Conservation (phyloP, 495 filamentous ascomycete species). For the Haplographium delicatum region DNA sequence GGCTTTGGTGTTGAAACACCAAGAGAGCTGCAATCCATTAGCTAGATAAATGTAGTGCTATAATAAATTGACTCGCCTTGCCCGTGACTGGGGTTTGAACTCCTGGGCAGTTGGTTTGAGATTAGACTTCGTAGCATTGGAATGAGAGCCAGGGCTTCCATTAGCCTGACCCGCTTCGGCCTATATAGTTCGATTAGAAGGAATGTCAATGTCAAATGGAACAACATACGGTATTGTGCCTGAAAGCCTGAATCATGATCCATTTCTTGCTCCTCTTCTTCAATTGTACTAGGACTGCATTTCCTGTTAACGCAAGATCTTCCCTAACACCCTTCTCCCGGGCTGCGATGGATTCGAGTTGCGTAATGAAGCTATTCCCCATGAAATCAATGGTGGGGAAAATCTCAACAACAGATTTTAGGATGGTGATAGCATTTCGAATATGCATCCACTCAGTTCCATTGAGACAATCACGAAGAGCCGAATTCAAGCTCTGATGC, state of each 20-base stretch:
- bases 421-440: conserved; percentile 86
- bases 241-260: conserved; percentile 81
- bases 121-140: conserved; percentile 7
- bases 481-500: conserved; percentile 72
- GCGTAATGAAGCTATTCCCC: conserved; percentile 62
- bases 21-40: conserved; percentile 16
- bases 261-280: conserved; percentile 73
- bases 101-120: conserved; percentile 36
- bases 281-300: conserved; percentile 75
- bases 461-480: conserved; percentile 71
- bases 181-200: conserved; percentile 22
- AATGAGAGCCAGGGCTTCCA: conserved; percentile 6
- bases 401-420: conserved; percentile 69
- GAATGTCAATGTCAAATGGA: conserved; percentile 22
- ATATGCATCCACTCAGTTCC: conserved; percentile 96
- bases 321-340: conserved; percentile 73
- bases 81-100: conserved; percentile 35
- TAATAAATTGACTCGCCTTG: conserved; percentile 25
- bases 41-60: conserved; percentile 5
- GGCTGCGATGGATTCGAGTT: conserved; percentile 66
- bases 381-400: conserved; percentile 91
- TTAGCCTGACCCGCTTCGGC: conserved; percentile 20
- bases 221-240: conserved; percentile 42
- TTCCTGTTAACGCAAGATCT: conserved; percentile 87
- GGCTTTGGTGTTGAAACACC: conserved; percentile 30